Evolutionary conservation across 352 stramenopile species (phyloP).

Genomic region (Phytopythium boreale): DNA sequence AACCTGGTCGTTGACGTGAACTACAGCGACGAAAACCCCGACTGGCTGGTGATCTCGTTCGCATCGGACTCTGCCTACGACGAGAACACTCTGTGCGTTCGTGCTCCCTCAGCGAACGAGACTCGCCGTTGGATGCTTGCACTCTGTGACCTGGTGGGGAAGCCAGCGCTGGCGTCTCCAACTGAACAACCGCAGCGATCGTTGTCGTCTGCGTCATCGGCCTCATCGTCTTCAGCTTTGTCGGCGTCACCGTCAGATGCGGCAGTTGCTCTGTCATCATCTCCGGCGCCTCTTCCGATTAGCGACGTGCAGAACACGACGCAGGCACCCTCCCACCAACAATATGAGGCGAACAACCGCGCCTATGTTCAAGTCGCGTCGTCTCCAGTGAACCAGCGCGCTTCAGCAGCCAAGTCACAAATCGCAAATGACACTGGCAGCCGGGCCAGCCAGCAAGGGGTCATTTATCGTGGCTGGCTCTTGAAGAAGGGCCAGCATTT

Average conservation of each 20-base stretch:
- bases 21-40: slow-evolving; percentile 28
- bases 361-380: background rate
- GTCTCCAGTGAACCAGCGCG: background rate
- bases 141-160: slow-evolving; percentile 39
- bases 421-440: background rate
- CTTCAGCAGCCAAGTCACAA: background rate
- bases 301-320: background rate
- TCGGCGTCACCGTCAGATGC: background rate
- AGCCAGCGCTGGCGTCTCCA: slow-evolving; percentile 15
- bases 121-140: slow-evolving; percentile 52
- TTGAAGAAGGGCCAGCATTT: slow-evolving; percentile 81
- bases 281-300: background rate
- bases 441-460: background rate
- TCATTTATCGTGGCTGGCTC: slow-evolving; percentile 46
- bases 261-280: background rate
- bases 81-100: slow-evolving; percentile 35
- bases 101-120: slow-evolving; percentile 37
- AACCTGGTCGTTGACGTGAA: slow-evolving; percentile 48
- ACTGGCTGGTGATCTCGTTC: slow-evolving; percentile 48
- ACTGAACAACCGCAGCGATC: background rate
- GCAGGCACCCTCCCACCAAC: background rate
- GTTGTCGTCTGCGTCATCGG: slow-evolving; percentile 7
- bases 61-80: slow-evolving; percentile 33
- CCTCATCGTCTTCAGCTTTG: background rate
- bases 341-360: background rate